A percentile compares a stretch with the other conserved stretches of the same genome.
Conservation (phyloP, 2,329 filamentous ascomycete species). For the Cytospora piceicola region DNA sequence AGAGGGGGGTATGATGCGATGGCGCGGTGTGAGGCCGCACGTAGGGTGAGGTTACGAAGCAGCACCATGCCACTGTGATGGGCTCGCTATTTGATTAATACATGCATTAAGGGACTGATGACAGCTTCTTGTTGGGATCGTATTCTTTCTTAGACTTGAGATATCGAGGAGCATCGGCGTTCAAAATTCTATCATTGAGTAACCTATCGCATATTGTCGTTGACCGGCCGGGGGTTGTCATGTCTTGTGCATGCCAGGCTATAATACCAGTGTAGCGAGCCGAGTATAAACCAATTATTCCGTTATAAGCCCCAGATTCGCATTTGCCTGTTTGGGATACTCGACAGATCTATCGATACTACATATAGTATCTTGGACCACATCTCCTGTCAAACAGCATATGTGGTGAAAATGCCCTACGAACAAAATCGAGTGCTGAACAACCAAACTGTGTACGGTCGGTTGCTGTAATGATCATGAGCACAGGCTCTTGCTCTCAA, state of each 20-base stretch:
- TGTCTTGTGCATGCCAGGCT: not conserved
- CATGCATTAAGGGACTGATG: constrained; percentile 17
- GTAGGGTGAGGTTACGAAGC: not conserved
- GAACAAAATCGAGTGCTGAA: too few relatives aligned
- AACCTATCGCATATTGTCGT: not conserved
- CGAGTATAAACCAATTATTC: too few relatives aligned
- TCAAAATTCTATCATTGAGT: constrained; percentile 9
- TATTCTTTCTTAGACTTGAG: constrained; percentile 17
- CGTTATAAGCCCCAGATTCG: too few relatives aligned
- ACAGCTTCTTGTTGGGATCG: constrained; percentile 2
- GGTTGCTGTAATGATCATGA: not conserved
- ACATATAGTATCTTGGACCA: too few relatives aligned
- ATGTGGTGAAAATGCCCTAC: too few relatives aligned
- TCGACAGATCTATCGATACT: too few relatives aligned
- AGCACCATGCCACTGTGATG: not conserved
- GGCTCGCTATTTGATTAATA: constrained; percentile 16
- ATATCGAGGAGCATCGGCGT: constrained; percentile 19
- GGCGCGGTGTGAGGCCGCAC: not conserved
- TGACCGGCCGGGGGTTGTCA: not conserved
- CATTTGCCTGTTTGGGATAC: too few relatives aligned
- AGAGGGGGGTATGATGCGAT: not conserved
- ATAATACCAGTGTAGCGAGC: not conserved
- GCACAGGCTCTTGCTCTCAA: not conserved
- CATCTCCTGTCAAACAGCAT: too few relatives aligned
- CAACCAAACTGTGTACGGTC: not conserved